Base-by-base conservation (phyloP, 805 yeast genomes). In the Maudiozyma turicensis region DNA sequence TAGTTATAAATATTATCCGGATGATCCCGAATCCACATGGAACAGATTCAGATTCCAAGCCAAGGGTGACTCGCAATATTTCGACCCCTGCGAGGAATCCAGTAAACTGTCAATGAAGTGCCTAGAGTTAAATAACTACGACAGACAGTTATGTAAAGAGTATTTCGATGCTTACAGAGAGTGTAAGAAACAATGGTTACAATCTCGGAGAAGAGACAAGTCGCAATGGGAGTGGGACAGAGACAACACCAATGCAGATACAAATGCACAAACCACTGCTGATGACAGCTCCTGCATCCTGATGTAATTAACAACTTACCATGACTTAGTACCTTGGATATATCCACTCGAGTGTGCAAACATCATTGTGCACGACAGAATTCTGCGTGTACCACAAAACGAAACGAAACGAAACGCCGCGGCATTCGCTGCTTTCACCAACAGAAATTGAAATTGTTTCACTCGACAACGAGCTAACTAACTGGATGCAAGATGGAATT, bases 141-240 rank as follows among this genome's bases (percentile, higher is more conserved):
- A 78, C 72, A 78, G 73, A 71, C 80, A 72, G 47, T 74, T 66
- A 68, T 88, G 83, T 71, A 78, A 69, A 64, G 95, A 85, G 51
- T 91, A 86, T 61, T 93, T 91, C 64, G 88, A 83, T 58, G 96
- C 97, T 0, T 91, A 91, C 64, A 74, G 91, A 51, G 99, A 91
- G 60, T 91, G 99, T 68, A 84, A 85, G 63, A 82, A 82, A 59
- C 85, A 76, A 52, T 85, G 90, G 90, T 66, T 76, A 61, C 60
- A 52, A 10, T 64, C 70, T 44, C 69, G 75, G 58, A 66, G 69
- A 46, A 52, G 53, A n/a, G 67, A 68, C 49, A 57, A 64, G 15
- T 49, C 61, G 33, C 56, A 58, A 34, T 63, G 68, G 69, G 61
- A 58, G 35, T 57, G 43, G 43, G 43, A 28, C 32, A 40, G 33